These are phyloP conservation scores for Ceriops zippeliana DNA, from an alignment of 345 rosid species.

Conservation along the genomic window DNA sequence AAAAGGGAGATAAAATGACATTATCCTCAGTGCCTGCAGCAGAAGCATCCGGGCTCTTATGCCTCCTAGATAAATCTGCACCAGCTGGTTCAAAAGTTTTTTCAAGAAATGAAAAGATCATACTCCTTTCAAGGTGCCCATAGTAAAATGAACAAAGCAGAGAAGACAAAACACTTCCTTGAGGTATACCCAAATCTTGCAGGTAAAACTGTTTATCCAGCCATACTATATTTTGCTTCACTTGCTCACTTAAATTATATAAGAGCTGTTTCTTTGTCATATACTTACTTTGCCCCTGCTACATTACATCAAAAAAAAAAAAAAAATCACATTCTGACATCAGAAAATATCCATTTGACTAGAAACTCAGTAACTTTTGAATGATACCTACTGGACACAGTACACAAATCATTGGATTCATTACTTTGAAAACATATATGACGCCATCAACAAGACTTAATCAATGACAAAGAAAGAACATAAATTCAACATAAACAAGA, in stretches of 20 bases:
- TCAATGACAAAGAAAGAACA: neutral
- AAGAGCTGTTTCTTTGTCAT: conserved; percentile 35
- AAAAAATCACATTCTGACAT: neutral
- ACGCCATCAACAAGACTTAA: neutral
- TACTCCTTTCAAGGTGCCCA: conserved; percentile 68
- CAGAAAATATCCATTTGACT: neutral
- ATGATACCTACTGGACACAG: too few species aligned
- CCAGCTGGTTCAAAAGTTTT: conserved; percentile 23
- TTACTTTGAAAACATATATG: neutral
- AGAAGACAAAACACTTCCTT: conserved; percentile 75
- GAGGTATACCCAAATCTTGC: conserved; percentile 69
- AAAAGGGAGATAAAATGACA: conserved; percentile 26
- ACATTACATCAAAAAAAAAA: neutral
- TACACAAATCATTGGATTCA: too few species aligned
- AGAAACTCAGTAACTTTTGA: neutral
- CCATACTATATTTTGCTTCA: conserved; percentile 56
- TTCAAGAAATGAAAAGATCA: conserved; percentile 61
- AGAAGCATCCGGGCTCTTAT: conserved; percentile 3
- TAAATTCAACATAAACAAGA: neutral
- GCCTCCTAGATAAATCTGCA: conserved; percentile 22
- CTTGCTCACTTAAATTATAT: conserved; percentile 45
- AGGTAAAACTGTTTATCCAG: conserved; percentile 51
- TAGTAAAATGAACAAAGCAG: conserved; percentile 75
- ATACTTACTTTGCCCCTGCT: conserved; percentile 15
- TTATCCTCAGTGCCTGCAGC: conserved; percentile 17